phyloP scores from a whole-genome alignment of 352 stramenopile genomes.

The Globisporangium mamillatum region DNA sequence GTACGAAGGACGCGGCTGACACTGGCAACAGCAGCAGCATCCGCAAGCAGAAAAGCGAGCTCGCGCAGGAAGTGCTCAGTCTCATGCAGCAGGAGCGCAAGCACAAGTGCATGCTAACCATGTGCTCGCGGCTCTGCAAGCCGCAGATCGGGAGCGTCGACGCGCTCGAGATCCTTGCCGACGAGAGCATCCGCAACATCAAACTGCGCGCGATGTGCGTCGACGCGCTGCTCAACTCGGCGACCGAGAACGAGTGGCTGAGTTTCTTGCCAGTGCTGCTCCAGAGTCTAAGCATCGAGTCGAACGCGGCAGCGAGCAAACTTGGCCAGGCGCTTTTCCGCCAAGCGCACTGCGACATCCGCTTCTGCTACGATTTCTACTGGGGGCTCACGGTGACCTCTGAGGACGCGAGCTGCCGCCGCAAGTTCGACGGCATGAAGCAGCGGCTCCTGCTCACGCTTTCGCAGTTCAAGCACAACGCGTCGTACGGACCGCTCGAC shows the following conservation, averaged over 20 bases:
- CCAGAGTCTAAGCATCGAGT: slow-evolving; percentile 71
- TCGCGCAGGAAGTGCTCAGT: slow-evolving; percentile 60
- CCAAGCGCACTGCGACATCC: slow-evolving; percentile 73
- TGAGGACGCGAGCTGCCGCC: slow-evolving; percentile 66
- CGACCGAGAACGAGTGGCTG: slow-evolving; percentile 76
- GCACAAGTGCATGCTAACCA: slow-evolving; percentile 86
- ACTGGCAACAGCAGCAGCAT: slow-evolving; percentile 7
- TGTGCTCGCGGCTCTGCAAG: slow-evolving; percentile 82
- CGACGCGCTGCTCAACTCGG: slow-evolving; percentile 57
- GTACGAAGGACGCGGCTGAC: slow-evolving; percentile 15
- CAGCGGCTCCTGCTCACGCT: slow-evolving; percentile 75
- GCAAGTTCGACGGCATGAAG: slow-evolving; percentile 82
- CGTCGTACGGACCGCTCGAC: slow-evolving; percentile 33
- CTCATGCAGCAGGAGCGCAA: slow-evolving; percentile 62
- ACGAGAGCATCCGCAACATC: slow-evolving; percentile 63
- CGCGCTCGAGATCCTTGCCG: slow-evolving; percentile 70
- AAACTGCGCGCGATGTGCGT: slow-evolving; percentile 58
- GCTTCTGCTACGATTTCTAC: slow-evolving; percentile 85
- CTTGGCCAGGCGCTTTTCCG: slow-evolving; percentile 65
- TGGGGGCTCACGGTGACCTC: slow-evolving; percentile 83
- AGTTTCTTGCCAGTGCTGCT: slow-evolving; percentile 75
- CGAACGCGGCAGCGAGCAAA: slow-evolving; percentile 58
- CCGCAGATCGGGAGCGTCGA: slow-evolving; percentile 73
- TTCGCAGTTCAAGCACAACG: slow-evolving; percentile 60
- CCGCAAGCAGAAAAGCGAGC: neutral